Conservation (phyloP, 176 grass and related monocot genomes). For the Aegilops sharonensis region DNA sequence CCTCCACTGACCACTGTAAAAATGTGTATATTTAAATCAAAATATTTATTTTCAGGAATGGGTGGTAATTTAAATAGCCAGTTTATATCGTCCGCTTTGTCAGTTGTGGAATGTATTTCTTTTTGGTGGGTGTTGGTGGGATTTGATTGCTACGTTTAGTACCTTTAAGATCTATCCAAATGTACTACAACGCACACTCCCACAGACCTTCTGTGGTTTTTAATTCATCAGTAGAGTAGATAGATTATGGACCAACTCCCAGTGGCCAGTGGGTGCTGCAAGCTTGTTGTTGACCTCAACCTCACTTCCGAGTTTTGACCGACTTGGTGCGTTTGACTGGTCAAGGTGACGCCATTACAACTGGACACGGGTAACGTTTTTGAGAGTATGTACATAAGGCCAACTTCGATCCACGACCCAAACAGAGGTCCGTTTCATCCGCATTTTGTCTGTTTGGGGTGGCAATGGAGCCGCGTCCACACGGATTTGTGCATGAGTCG, state of each 20-base stretch:
- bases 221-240: not conserved
- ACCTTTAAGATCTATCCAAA: conserved; percentile 20
- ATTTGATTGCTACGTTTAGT: conserved; percentile 28
- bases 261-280: not conserved
- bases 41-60: not conserved
- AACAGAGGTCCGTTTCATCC: too few species aligned
- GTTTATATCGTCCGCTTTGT: not conserved
- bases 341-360: not conserved
- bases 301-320: conserved; percentile 29
- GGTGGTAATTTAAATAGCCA: not conserved
- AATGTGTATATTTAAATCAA: not conserved
- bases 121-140: conserved; percentile 17
- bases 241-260: conserved; percentile 28
- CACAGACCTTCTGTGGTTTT: not conserved
- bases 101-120: not conserved
- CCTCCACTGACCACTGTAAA: not conserved
- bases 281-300: not conserved
- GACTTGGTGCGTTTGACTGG: conserved; percentile 20
- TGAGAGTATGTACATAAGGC: not conserved
- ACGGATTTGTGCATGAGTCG: too few species aligned
- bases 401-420: too few species aligned
- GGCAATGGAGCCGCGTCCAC: too few species aligned
- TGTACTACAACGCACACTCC: conserved; percentile 16
- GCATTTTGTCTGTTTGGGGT: too few species aligned
- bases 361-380: not conserved